phyloP scores from a whole-genome alignment of 495 filamentous ascomycete species.

The Penicillium taxi region DNA sequence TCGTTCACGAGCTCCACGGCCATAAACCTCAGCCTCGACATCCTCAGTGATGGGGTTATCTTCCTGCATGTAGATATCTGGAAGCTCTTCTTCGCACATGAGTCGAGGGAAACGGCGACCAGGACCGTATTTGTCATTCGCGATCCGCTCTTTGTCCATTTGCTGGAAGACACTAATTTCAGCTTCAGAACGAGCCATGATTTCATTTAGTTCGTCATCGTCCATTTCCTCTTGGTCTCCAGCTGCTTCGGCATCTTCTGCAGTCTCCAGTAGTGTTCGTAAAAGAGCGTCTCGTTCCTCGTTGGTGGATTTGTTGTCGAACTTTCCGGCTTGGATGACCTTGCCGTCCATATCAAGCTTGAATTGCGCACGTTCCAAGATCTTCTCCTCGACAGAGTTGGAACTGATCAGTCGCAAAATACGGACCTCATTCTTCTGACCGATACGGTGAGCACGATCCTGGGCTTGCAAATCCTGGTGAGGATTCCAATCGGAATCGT shows the following conservation, averaged over 20 bases:
- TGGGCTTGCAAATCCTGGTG: slow-evolving; percentile 98
- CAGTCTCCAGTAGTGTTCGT: slow-evolving; percentile 81
- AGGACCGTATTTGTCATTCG: slow-evolving; percentile 61
- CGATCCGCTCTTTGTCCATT: slow-evolving; percentile 67
- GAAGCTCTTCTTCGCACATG: slow-evolving; percentile 80
- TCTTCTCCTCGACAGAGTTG: slow-evolving; percentile 97
- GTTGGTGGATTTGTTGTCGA: slow-evolving; percentile 98
- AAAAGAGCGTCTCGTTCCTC: slow-evolving; percentile 96
- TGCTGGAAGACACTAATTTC: slow-evolving; percentile 63
- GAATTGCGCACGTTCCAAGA: slow-evolving; percentile 90
- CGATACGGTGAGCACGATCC: slow-evolving; percentile 99
- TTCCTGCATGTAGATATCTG: slow-evolving; percentile 85
- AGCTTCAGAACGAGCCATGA: slow-evolving; percentile 68
- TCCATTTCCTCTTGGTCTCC: slow-evolving; percentile 87
- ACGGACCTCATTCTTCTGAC: slow-evolving; percentile 98
- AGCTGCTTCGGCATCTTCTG: slow-evolving; percentile 73
- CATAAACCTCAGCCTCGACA: slow-evolving; percentile 64
- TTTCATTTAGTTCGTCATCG: slow-evolving; percentile 90
- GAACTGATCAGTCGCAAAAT: slow-evolving; percentile 92
- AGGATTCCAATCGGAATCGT: slow-evolving; percentile 99
- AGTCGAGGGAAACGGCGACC: slow-evolving; percentile 61
- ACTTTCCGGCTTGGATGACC: slow-evolving; percentile 97
- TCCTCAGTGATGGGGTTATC: slow-evolving; percentile 76
- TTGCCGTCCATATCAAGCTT: slow-evolving; percentile 99
- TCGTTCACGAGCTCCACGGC: slow-evolving; percentile 88